Evolutionary conservation across 441 rosid species (phyloP), one percentile per base, ranked within the genome.

Genomic region (Erodium chrysanthum): DNA sequence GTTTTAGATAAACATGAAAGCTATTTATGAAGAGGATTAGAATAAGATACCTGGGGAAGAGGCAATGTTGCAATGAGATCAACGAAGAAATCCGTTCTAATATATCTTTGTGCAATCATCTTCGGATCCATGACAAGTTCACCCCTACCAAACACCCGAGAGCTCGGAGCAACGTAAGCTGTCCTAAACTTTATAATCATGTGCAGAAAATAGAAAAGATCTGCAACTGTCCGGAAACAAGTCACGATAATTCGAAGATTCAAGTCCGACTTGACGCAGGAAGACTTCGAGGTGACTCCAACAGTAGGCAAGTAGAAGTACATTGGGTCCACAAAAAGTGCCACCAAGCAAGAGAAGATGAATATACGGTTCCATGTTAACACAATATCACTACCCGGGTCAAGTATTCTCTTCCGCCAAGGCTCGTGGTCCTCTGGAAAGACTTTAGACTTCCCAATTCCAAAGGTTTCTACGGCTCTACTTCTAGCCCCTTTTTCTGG

Each of bases 51-150:
- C 95, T 89, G 98, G 48, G 98, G 97, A 63, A 93, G 92, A 66
- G 98, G 98, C 72, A 92, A 71, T 2, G 97, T 85, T n/a, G 98
- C 98, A n/a, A 90, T 76, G 75, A 93, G 84, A 71, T 93, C 98
- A 10, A 90, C 79, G 78, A 82, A 84, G 86, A 93, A 93, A 73
- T 88, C 95, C 21, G 96, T 84, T 69, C 83, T 84, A 56, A 90
- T 73, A 75, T 93, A 93, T 74, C 83, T 85, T 79, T 74, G 65
- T 20, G 96, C 92, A 68, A 89, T 88, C 74, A 82, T 81, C 83
- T 84, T 83, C 1, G 95, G 87, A 75, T 90, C 93, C 95, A 86
- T 89, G 65, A 93, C 97, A 67, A 93, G 92, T 72, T 93, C 97
- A 42, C 98, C 98, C 85, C 96, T 86, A 44, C 97, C 97, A 71